These are phyloP conservation scores for Trichoderma sp. DNA, from an alignment of 2,329 filamentous ascomycete species.

Conservation along the genomic window DNA sequence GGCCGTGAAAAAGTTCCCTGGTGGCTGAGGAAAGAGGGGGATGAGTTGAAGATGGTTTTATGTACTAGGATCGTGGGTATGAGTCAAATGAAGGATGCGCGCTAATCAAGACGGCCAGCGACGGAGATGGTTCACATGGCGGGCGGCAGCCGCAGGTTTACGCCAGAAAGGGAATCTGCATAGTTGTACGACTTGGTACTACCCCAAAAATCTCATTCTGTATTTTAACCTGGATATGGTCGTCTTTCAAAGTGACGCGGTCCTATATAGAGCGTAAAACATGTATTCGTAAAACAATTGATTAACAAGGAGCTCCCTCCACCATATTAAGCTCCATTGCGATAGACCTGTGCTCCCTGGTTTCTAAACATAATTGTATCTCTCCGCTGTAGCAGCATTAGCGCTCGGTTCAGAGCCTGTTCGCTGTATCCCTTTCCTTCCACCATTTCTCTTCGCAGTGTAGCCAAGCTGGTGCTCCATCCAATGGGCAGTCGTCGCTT, in stretches of 20 bases:
- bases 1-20: not conserved
- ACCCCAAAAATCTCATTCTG: not conserved
- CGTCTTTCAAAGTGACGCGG: not conserved
- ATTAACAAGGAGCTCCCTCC: not conserved
- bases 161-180: not conserved
- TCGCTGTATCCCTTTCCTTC: slow-evolving; percentile 90
- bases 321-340: slow-evolving; percentile 63
- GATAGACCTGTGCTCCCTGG: slow-evolving; percentile 73
- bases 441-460: slow-evolving; percentile 85
- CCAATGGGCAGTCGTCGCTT: slow-evolving; percentile 86
- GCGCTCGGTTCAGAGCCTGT: slow-evolving; percentile 76
- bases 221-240: not conserved
- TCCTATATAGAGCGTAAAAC: slow-evolving; percentile 8
- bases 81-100: slow-evolving; percentile 20
- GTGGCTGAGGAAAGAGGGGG: not conserved
- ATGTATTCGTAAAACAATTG: not conserved
- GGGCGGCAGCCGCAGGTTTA: too few species aligned
- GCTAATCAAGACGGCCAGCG: not conserved
- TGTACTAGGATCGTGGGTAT: not conserved
- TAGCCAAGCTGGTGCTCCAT: slow-evolving; percentile 89
- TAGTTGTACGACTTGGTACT: not conserved
- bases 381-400: slow-evolving; percentile 82
- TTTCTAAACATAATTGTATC: slow-evolving; percentile 84
- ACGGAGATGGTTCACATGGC: not conserved
- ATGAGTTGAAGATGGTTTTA: not conserved